phyloP scores from a whole-genome alignment of 192 early-diverging fungal species.

The Ambispora gerdemannii region DNA sequence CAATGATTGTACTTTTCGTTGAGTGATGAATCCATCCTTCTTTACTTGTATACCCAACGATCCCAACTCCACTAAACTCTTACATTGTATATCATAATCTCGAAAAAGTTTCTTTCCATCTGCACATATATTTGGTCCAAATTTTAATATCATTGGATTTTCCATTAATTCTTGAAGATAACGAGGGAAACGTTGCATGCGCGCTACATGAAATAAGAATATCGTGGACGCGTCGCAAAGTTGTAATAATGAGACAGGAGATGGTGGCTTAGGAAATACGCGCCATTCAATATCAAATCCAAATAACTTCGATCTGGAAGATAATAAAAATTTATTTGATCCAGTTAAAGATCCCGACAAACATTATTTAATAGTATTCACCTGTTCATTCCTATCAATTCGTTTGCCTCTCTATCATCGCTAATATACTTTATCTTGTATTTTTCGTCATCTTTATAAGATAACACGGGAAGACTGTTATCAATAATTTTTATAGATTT shows the following conservation, averaged over 20 bases:
- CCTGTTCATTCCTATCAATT: too few relatives aligned
- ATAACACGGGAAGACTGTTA: too few relatives aligned
- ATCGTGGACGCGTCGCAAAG: not conserved
- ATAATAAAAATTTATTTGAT: too few relatives aligned
- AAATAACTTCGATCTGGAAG: not conserved
- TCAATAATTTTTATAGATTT: too few relatives aligned
- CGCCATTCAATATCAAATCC: conserved; percentile 10
- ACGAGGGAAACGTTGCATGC: not conserved
- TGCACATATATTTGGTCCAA: not conserved
- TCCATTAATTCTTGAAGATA: not conserved
- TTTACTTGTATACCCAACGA: conserved; percentile 6
- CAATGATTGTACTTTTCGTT: not conserved
- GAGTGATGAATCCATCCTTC: not conserved
- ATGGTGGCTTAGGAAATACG: not conserved
- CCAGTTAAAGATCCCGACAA: too few relatives aligned
- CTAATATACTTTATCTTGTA: too few relatives aligned
- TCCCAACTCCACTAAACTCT: not conserved
- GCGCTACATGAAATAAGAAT: not conserved
- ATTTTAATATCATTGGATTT: not conserved
- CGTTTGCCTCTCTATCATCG: too few relatives aligned
- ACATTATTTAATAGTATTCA: too few relatives aligned
- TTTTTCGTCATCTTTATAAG: too few relatives aligned
- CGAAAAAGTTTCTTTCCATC: not conserved
- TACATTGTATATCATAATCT: not conserved
- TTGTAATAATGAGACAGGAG: not conserved